Percentiles rank a stretch among this genome's conserved stretches.
These are phyloP conservation scores for Hortiboletus campestris DNA, from an alignment of 768 basidiomycete species.

Conservation along the genomic window DNA sequence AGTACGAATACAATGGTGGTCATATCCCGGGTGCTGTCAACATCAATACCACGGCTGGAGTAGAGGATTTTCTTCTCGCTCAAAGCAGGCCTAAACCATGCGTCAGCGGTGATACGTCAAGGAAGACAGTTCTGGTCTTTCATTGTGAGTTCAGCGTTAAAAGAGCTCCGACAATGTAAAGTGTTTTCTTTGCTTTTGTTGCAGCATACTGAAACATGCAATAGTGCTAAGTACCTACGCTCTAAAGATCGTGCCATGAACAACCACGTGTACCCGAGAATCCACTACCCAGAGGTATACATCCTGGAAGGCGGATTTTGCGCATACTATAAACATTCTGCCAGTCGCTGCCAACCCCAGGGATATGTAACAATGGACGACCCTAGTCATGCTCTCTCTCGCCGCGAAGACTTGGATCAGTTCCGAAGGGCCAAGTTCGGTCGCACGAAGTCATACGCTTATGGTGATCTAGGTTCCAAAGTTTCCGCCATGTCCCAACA, in stretches of 20 bases:
- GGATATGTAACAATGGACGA: constrained; percentile 96
- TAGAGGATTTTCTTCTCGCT: constrained; percentile 81
- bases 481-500: constrained; percentile 35
- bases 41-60: constrained; percentile 73
- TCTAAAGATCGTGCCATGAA: constrained; percentile 88
- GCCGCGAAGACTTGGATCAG: constrained; percentile 85
- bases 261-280: constrained; percentile 84
- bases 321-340: constrained; percentile 72
- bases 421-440: constrained; percentile 88
- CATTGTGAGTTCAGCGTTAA: constrained; percentile 98
- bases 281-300: constrained; percentile 96
- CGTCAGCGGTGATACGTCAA: constrained; percentile 66
- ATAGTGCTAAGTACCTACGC: constrained; percentile 89
- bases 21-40: constrained; percentile 92
- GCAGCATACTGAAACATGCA: constrained; percentile 1
- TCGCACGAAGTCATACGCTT: constrained; percentile 88
- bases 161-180: constrained; percentile 93
- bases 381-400: constrained; percentile 74
- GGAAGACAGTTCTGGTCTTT: constrained; percentile 88
- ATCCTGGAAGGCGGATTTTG: constrained; percentile 96
- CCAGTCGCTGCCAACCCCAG: constrained; percentile 70
- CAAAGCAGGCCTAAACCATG: constrained; percentile 60
- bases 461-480: constrained; percentile 68
- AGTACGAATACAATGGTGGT: constrained; percentile 93
- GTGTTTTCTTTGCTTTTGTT: constrained; percentile 15